A percentile compares a stretch with the other conserved stretches of the same genome.
Evolutionary conservation across 306 rosid species (phyloP).

Genomic region (Quercus dentata): DNA sequence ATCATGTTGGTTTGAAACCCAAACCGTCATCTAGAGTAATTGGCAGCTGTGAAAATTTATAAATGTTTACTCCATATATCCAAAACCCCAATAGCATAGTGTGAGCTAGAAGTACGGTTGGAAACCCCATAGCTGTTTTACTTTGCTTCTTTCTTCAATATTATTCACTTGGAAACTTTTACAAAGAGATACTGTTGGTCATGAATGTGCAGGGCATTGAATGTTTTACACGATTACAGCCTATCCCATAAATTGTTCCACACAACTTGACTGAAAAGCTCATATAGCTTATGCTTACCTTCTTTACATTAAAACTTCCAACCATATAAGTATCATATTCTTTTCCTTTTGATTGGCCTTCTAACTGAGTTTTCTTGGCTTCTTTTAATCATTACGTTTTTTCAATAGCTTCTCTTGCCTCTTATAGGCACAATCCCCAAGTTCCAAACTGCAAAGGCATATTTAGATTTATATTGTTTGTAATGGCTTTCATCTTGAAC

Average conservation of each 20-base stretch:
- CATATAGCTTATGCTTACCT: too few relatives aligned
- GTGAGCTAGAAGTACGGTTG: neutral
- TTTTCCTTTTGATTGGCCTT: neutral
- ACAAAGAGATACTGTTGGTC: neutral
- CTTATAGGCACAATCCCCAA: neutral
- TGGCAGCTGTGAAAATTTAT: neutral
- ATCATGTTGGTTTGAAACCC: neutral
- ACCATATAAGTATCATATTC: neutral
- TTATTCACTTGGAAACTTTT: neutral
- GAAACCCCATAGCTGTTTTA: neutral
- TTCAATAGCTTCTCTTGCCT: neutral
- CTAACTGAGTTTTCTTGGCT: neutral
- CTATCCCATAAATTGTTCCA: neutral
- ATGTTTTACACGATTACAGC: neutral
- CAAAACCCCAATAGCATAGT: neutral
- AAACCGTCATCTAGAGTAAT: neutral
- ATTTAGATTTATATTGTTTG: neutral
- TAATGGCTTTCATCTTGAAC: constrained; percentile 34
- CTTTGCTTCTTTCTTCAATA: neutral
- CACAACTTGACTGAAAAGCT: too few relatives aligned
- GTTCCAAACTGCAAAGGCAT: neutral
- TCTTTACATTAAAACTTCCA: neutral
- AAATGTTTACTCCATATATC: neutral
- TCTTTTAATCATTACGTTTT: neutral
- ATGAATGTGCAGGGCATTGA: constrained; percentile 27